Evolutionary conservation across 2,329 filamentous ascomycete genomes (phyloP).

Genomic region (Plectosphaerella cucumerina): DNA sequence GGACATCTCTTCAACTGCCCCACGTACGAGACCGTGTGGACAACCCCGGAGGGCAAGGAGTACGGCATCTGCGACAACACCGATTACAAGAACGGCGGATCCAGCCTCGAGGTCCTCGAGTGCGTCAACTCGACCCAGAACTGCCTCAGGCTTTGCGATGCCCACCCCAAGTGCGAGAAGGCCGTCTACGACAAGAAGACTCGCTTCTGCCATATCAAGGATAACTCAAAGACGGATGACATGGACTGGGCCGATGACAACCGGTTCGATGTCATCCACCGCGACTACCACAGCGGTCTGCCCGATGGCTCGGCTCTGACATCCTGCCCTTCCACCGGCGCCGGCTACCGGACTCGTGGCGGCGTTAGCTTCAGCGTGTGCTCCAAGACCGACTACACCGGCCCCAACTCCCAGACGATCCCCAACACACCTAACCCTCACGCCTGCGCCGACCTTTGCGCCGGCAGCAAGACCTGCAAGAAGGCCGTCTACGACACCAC

Average conservation of each 20-base stretch:
- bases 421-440: slow-evolving; percentile 8
- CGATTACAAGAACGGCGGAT: slow-evolving; percentile 9
- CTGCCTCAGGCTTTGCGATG: slow-evolving; percentile 10
- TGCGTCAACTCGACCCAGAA: slow-evolving; percentile 6
- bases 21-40: slow-evolving; percentile 7
- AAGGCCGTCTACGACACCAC: slow-evolving; percentile 15
- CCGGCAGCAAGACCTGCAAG: slow-evolving; percentile 7
- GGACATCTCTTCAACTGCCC: slow-evolving; percentile 10
- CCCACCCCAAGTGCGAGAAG: slow-evolving; percentile 7
- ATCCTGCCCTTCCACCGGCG: slow-evolving; percentile 8
- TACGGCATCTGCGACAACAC: slow-evolving; percentile 11
- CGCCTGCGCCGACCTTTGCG: slow-evolving; percentile 11
- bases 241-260: slow-evolving; percentile 10
- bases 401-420: slow-evolving; percentile 6
- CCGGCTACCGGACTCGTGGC: slow-evolving; percentile 3
- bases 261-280: slow-evolving; percentile 11
- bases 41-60: slow-evolving; percentile 6
- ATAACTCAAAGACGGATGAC: slow-evolving; percentile 8
- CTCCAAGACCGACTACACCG: slow-evolving; percentile 11
- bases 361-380: slow-evolving; percentile 6
- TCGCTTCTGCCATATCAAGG: slow-evolving; percentile 9
- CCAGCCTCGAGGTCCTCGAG: slow-evolving; percentile 4
- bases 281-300: slow-evolving; percentile 5
- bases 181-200: slow-evolving; percentile 11
- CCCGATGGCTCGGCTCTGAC: slow-evolving; percentile 8